phyloP scores from a whole-genome alignment of 177 flowering plant genomes.

The Vitis hybrid region DNA sequence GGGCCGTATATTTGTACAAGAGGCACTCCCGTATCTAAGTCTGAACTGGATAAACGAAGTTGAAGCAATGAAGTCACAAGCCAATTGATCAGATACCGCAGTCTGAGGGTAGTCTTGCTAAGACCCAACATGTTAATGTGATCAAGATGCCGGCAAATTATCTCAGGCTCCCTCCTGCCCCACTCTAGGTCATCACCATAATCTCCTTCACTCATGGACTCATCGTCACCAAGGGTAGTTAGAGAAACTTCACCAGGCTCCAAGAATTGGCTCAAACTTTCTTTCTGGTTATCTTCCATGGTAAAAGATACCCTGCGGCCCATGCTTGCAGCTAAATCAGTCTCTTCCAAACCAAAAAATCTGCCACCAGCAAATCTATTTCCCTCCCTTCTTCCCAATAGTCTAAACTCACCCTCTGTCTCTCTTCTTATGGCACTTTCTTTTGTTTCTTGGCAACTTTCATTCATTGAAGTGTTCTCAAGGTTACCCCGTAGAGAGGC shows the following conservation, averaged over 20 bases:
- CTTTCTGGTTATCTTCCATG: constrained; percentile 34
- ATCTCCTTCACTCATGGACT: constrained; percentile 39
- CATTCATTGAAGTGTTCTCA: constrained; percentile 22
- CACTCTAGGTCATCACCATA: constrained; percentile 47
- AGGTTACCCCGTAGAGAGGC: not conserved
- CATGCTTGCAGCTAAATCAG: constrained; percentile 32
- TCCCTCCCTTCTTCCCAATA: constrained; percentile 63
- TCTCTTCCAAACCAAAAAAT: constrained; percentile 47
- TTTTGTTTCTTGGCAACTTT: constrained; percentile 33
- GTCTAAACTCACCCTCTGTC: constrained; percentile 62
- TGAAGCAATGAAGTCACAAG: constrained; percentile 67
- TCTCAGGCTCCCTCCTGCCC: constrained; percentile 65
- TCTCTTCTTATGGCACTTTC: constrained; percentile 64
- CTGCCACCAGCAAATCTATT: constrained; percentile 38
- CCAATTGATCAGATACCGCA: constrained; percentile 66
- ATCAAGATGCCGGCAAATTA: constrained; percentile 58
- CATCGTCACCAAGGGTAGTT: constrained; percentile 31
- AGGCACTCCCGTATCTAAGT: constrained; percentile 25
- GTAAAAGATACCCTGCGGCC: constrained; percentile 42
- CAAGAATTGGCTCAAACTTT: constrained; percentile 17
- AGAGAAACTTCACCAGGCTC: constrained; percentile 45
- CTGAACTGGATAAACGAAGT: constrained; percentile 33
- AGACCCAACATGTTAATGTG: constrained; percentile 65
- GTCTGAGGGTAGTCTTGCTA: constrained; percentile 54
- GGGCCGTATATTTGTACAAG: constrained; percentile 77